Conservation (phyloP, 768 basidiomycete species). For the Phanerochaete carnosa region DNA sequence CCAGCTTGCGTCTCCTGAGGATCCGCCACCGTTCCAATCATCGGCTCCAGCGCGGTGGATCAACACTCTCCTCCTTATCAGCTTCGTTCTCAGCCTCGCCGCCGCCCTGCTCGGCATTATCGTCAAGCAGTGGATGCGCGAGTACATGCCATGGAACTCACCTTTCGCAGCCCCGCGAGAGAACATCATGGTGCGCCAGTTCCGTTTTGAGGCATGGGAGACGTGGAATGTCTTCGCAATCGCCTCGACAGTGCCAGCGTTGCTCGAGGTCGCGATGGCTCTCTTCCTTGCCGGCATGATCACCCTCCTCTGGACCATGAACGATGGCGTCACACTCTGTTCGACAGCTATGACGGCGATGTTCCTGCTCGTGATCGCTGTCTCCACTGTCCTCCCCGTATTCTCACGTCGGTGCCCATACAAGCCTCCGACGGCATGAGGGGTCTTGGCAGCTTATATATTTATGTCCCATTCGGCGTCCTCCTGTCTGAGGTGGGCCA, state of each 20-base stretch:
- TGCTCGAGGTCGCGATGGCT: constrained; percentile 9
- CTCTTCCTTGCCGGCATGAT: constrained; percentile 10
- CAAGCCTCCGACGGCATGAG: no score
- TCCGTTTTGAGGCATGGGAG: background rate
- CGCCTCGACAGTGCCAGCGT: constrained; percentile 5
- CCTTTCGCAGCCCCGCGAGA: background rate
- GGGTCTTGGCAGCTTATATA: no score
- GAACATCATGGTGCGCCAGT: constrained; percentile 2
- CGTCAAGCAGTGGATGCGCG: constrained; percentile 25
- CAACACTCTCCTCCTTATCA: constrained; percentile 23
- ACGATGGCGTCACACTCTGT: constrained; percentile 4
- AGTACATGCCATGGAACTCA: background rate
- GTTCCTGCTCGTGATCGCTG: no score
- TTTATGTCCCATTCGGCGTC: no score
- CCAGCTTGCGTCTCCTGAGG: background rate
- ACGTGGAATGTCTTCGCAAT: constrained; percentile 4
- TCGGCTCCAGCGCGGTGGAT: constrained; percentile 2
- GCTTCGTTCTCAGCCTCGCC: constrained; percentile 21
- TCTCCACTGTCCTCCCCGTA: no score
- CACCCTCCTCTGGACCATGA: background rate
- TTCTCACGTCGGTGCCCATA: no score
- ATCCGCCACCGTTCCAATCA: background rate
- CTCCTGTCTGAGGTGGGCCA: no score
- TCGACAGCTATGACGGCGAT: no score
- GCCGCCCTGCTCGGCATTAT: constrained; percentile 24